A percentile compares a stretch with the other conserved stretches of the same genome.
phyloP scores from a whole-genome alignment of 176 grass and related monocot genomes.

The Aegilops bicornis region DNA sequence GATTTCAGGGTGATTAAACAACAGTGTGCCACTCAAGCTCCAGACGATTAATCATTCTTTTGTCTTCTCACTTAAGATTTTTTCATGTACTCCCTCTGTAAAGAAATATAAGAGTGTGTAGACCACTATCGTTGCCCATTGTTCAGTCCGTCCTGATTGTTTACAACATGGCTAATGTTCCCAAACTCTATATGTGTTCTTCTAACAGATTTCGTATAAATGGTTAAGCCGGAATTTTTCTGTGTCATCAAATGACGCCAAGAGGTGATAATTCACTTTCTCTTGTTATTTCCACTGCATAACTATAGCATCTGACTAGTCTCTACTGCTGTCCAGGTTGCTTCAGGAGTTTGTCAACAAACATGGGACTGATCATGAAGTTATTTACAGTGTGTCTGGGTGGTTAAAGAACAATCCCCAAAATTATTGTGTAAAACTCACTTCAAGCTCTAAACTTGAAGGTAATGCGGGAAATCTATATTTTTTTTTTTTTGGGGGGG shows the following conservation, averaged over 20 bases:
- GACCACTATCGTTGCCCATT: neutral
- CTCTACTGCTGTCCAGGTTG: conserved; percentile 40
- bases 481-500: neutral
- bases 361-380: conserved; percentile 57
- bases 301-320: neutral
- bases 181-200: neutral
- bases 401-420: conserved; percentile 69
- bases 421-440: conserved; percentile 87
- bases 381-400: conserved; percentile 87
- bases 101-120: no score
- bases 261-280: conserved; percentile 49
- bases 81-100: neutral
- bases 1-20: neutral
- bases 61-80: neutral
- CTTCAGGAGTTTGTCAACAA: conserved; percentile 76
- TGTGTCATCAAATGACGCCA: conserved; percentile 87
- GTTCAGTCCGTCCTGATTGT: neutral
- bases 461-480: conserved; percentile 44
- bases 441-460: conserved; percentile 71
- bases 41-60: neutral
- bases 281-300: conserved; percentile 4
- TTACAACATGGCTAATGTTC: neutral
- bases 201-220: conserved; percentile 93
- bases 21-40: neutral
- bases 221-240: conserved; percentile 96